phyloP scores from a whole-genome alignment of 768 basidiomycete genomes.

The Russula sp. region DNA sequence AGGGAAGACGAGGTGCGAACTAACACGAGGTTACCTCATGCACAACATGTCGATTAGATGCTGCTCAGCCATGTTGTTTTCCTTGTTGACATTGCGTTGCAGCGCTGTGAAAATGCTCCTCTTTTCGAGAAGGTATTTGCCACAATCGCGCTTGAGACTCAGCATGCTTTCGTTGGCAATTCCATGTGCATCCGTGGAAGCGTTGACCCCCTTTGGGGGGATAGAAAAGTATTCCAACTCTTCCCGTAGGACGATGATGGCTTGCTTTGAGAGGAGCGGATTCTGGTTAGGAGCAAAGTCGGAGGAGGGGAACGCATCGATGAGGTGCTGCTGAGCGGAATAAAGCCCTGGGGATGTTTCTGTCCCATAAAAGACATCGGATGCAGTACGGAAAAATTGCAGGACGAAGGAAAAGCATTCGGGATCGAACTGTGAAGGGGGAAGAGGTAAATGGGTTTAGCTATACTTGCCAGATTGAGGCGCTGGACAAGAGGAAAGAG shows the following conservation, averaged over 20 bases:
- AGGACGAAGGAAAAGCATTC: slow-evolving; percentile 94
- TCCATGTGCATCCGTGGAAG: slow-evolving; percentile 69
- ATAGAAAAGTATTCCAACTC: slow-evolving; percentile 99
- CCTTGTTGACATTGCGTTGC: slow-evolving; percentile 98
- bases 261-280: slow-evolving; percentile 90
- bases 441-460: slow-evolving; percentile 19
- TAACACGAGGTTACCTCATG: slow-evolving; percentile 71
- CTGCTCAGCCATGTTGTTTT: slow-evolving; percentile 98
- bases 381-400: slow-evolving; percentile 83
- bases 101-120: slow-evolving; percentile 94
- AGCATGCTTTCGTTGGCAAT: slow-evolving; percentile 73
- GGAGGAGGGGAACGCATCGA: slow-evolving; percentile 54
- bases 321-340: slow-evolving; percentile 70
- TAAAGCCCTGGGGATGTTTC: slow-evolving; percentile 64
- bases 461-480: slow-evolving; percentile 13
- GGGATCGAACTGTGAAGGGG: slow-evolving; percentile 76
- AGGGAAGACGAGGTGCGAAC: slow-evolving; percentile 5
- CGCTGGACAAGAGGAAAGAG: slow-evolving; percentile 15
- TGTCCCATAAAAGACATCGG: slow-evolving; percentile 89
- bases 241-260: slow-evolving; percentile 96
- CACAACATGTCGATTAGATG: slow-evolving; percentile 99
- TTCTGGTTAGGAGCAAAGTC: slow-evolving; percentile 69
- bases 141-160: slow-evolving; percentile 80
- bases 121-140: slow-evolving; percentile 81
- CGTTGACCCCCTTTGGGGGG: slow-evolving; percentile 60